Base-by-base conservation (phyloP, 2,329 filamentous ascomycete genomes). In the Phialocephala subalpina region DNA sequence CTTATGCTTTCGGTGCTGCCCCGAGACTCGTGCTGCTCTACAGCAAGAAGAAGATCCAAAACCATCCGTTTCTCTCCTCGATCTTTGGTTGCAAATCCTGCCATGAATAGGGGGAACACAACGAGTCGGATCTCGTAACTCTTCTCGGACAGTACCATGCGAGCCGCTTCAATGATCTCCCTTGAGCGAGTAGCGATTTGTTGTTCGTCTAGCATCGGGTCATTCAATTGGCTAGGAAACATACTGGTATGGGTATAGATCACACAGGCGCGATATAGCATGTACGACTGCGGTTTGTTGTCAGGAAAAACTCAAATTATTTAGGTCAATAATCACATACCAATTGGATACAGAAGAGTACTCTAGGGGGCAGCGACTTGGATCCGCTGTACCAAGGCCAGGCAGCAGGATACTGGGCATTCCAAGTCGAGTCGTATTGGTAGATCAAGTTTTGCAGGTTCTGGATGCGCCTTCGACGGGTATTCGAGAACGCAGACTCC, bases 171-270 rank as follows among this genome's bases (percentile, higher is more conserved):
- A 1, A 86, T 73, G 56, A 87, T 83, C 47, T 80, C 77, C 12
- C 75, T 71, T 20, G 79, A 78, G 38, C 82, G 82, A 45, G 79
- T 76, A 16, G 79, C 77, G 49, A 85, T 80, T 67, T 85, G 81
- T 27, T 75, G 69, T 38, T 79, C 73, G 18, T 77, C 73, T 18
- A 78, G 76, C 9, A 75, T 77, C 1, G 76, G 78, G 25, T 82
- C 78, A 11, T 79, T 69, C 1, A 79, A 74, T 73, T 87, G 85
- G 4, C 77, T 76, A 2, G 81, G 79, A 78, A 81, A 86, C 80
- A 87, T 83, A 70, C 81, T 83, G 5, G 82, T 85, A 63, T 83
- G 81, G n/a, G 81, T 80, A 72, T 85, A 86, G 59, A 87, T 79
- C 20, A 83, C 77, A 52, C 79, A 81, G 22, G 78, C 78, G 68